Conservation (phyloP, 1,139 yeast genomes). For the Blastobotrys niveus region DNA sequence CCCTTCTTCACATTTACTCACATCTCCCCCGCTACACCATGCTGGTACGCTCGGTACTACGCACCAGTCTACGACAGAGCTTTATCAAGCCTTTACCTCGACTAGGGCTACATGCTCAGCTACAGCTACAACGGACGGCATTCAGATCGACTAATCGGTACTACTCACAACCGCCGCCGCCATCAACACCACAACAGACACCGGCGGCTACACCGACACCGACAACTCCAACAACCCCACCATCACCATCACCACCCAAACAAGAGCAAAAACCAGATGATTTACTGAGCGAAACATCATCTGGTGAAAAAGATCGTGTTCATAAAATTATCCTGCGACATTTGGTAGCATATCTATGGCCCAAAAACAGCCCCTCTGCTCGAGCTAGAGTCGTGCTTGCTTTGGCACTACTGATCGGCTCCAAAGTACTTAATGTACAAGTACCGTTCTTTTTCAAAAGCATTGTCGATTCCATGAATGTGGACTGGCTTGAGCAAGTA, state of each 20-base stretch:
- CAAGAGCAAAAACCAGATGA: constrained; percentile 5
- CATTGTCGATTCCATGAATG: constrained; percentile 87
- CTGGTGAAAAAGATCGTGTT: constrained; percentile 14
- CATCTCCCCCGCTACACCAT: too few relatives aligned
- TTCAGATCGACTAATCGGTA: too few relatives aligned
- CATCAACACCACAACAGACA: neutral
- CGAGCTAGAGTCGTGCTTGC: constrained; percentile 75
- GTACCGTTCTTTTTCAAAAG: constrained; percentile 92
- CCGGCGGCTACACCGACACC: neutral
- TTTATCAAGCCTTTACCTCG: too few relatives aligned
- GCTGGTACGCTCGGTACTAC: too few relatives aligned
- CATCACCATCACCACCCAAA: neutral
- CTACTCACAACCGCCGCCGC: too few relatives aligned
- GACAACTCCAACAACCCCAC: neutral
- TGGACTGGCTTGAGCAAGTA: constrained; percentile 75
- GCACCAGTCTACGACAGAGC: too few relatives aligned
- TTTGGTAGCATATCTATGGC: constrained; percentile 80
- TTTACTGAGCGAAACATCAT: neutral
- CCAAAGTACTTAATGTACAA: constrained; percentile 84
- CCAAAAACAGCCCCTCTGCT: constrained; percentile 61
- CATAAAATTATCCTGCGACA: constrained; percentile 29
- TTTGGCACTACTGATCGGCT: constrained; percentile 60
- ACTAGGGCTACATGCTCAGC: too few relatives aligned
- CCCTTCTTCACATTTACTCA: too few relatives aligned
- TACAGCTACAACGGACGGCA: too few relatives aligned